Base-by-base conservation (phyloP, 2,329 filamentous ascomycete species). In the Aspergillus ruber region DNA sequence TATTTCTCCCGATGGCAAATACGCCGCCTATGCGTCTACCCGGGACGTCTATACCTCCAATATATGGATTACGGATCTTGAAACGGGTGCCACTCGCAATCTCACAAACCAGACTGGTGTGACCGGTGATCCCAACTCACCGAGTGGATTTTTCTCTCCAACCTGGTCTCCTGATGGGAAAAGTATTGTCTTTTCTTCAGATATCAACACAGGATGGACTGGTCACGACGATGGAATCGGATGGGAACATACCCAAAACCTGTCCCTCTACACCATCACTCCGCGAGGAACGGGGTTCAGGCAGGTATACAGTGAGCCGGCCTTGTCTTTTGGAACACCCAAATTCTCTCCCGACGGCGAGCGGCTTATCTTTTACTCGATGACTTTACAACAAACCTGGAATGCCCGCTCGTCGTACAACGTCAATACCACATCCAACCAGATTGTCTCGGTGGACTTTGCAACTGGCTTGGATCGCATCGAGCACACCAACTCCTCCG, bases 91-190 rank as follows among this genome's bases (percentile, higher is more conserved):
- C 1, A 6, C 39, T 4, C 43, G 23, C 33, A 50, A 50, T 25
- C 42, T 50, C 27, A 48, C 43, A 5, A 42, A 44, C n/a, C 13
- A 42, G 9, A 13, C n/a, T 39, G 36, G 38, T 29, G 42, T 50
- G 4, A 23, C 49, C 20, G 38, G 36, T 17, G 36, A 36, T 40
- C 40, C 44, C 12, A 42, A 15, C 21, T 20, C 33, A 0, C 45
- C 49, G 4, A 50, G 42, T 56, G 57, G 57, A 49, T 25, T 25
- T 3, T 25, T 25, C 20, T 10, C 20, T 4, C 12, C 39, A 3
- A 13, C 1, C 12, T 42, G 39, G 39, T 42, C 39, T 1, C 39
- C 18, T 7, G 39, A 42, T 23, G 39, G 39, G 4, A 25, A 41
- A 9, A 15, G 39, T 3, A 42, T 42, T 8, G 21, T 20, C 6